Percentiles rank a stretch among this genome's conserved stretches.
phyloP scores from a whole-genome alignment of 2,329 filamentous ascomycete genomes.

The Teratosphaeria gauchensis region DNA sequence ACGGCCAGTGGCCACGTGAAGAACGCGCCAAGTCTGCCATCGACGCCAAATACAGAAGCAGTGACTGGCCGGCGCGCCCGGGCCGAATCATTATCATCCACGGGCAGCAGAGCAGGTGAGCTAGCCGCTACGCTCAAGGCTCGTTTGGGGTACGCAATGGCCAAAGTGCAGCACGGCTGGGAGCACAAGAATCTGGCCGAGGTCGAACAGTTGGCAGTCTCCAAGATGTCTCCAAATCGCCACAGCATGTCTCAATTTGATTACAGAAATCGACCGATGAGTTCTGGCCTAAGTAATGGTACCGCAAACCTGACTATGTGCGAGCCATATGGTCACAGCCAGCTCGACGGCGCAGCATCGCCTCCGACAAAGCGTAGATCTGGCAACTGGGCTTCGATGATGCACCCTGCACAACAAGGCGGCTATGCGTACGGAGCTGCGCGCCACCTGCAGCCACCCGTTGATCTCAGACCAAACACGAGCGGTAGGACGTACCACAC shows the following conservation, averaged over 20 bases:
- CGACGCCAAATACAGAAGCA: constrained; percentile 22
- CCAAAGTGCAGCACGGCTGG: constrained; percentile 87
- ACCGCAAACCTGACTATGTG: constrained; percentile 19
- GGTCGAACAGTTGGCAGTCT: constrained; percentile 63
- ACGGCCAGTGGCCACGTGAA: constrained; percentile 70
- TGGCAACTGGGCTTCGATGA: constrained; percentile 15
- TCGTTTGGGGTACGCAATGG: constrained; percentile 82
- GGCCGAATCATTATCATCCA: constrained; percentile 60
- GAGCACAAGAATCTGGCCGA: constrained; percentile 69
- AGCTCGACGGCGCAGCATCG: constrained; percentile 10
- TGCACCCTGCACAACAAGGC: constrained; percentile 7
- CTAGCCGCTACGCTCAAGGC: constrained; percentile 75
- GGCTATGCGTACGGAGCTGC: constrained; percentile 1
- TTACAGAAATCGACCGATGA: constrained; percentile 16
- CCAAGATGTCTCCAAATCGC: constrained; percentile 36
- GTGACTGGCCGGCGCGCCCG: constrained; percentile 49
- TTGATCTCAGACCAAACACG: constrained; percentile 15
- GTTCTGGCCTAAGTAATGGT: constrained; percentile 19
- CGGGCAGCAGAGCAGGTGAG: constrained; percentile 66
- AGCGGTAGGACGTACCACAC: neutral
- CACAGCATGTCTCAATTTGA: constrained; percentile 20
- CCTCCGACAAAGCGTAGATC: constrained; percentile 25
- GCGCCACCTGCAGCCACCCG: constrained; percentile 19
- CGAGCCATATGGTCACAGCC: constrained; percentile 12
- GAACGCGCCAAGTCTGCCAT: constrained; percentile 37